A percentile compares a stretch with the other conserved stretches of the same genome.
phyloP scores from a whole-genome alignment of 495 filamentous ascomycete species.

The Daldinia vernicosa region DNA sequence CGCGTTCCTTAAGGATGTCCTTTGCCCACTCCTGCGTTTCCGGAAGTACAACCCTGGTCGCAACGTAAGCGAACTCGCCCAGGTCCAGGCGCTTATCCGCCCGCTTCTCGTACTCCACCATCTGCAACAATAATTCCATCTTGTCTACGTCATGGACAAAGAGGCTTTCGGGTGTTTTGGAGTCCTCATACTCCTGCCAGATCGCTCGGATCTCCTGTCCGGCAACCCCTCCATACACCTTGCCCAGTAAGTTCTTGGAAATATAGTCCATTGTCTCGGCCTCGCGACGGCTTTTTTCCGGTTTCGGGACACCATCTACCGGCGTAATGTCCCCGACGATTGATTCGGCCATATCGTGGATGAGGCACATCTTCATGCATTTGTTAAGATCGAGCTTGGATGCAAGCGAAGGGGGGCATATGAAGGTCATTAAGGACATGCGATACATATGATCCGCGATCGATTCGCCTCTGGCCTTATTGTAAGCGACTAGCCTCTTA shows the following conservation, averaged over 20 bases:
- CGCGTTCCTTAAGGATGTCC: constrained; percentile 78
- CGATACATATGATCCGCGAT: constrained; percentile 99
- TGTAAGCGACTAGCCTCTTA: constrained; percentile 10
- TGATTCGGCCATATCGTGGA: constrained; percentile 97
- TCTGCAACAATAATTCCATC: constrained; percentile 92
- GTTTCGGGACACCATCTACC: constrained; percentile 72
- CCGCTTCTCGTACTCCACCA: constrained; percentile 92
- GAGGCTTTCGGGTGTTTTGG: constrained; percentile 78
- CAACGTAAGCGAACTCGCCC: constrained; percentile 83
- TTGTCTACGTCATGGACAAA: constrained; percentile 98
- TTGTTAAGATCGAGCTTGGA: constrained; percentile 75
- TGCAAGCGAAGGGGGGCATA: constrained; percentile 81
- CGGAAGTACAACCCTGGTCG: constrained; percentile 71
- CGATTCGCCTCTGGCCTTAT: constrained; percentile 67
- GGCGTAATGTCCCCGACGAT: constrained; percentile 97
- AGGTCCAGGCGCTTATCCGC: constrained; percentile 72
- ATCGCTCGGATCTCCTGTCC: constrained; percentile 75
- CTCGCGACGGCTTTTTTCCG: constrained; percentile 88
- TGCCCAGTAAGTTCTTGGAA: constrained; percentile 72
- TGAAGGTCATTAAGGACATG: constrained; percentile 95
- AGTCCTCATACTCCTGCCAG: constrained; percentile 95
- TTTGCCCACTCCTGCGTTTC: constrained; percentile 84
- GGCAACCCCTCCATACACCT: constrained; percentile 71
- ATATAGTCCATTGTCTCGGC: constrained; percentile 90
- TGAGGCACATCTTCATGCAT: constrained; percentile 91